A percentile compares a stretch with the other conserved stretches of the same genome.
Evolutionary conservation across 106 monocot genomes (phyloP).

Genomic region (Platanthera guangdongensis): DNA sequence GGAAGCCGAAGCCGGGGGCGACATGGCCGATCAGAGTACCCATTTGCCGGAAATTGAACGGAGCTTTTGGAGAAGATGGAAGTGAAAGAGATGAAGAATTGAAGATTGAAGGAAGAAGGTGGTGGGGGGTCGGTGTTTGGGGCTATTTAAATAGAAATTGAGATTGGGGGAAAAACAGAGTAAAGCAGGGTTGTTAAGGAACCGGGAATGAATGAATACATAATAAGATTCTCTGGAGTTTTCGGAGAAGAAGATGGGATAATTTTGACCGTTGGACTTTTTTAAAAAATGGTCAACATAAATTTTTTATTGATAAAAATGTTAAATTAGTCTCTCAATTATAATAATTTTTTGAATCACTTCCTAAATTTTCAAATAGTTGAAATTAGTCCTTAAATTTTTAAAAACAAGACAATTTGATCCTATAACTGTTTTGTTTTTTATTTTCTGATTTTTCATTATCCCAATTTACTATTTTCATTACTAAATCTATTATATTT

Average conservation of each 20-base stretch:
- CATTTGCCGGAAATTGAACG: conserved; percentile 14
- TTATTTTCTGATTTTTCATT: too few species aligned
- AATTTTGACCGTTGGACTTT: not conserved
- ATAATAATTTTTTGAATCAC: too few species aligned
- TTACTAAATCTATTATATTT: too few species aligned
- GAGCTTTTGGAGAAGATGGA: not conserved
- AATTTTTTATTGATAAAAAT: too few species aligned
- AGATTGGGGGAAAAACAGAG: not conserved
- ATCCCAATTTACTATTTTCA: too few species aligned
- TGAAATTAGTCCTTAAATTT: too few species aligned
- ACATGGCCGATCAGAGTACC: conserved; percentile 49
- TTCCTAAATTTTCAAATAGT: too few species aligned
- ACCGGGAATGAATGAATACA: not conserved
- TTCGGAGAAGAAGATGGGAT: not conserved
- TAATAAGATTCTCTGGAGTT: not conserved
- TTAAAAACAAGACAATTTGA: too few species aligned
- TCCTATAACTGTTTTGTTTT: too few species aligned
- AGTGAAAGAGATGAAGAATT: not conserved
- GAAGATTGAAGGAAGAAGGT: not conserved
- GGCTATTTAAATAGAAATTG: not conserved
- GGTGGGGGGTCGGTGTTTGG: not conserved
- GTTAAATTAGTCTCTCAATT: too few species aligned
- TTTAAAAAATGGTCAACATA: not conserved
- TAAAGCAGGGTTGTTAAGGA: not conserved
- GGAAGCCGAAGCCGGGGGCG: conserved; percentile 49